Evolutionary conservation across 805 yeast genomes (phyloP), one percentile per base, ranked within the genome.

Genomic region (Kluyveromyces nonfermentans): DNA sequence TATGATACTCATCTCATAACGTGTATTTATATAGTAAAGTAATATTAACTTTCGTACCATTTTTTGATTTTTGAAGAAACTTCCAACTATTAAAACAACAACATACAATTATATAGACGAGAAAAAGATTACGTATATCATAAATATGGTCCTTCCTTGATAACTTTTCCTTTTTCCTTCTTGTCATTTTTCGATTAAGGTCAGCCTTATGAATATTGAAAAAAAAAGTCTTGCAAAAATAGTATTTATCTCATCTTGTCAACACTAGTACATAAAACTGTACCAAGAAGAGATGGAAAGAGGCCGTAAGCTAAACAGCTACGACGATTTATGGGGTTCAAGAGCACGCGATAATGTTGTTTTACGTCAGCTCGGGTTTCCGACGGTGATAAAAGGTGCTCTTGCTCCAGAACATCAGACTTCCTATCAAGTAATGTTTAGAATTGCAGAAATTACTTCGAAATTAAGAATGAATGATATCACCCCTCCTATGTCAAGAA

Each of bases 401-500:
- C 53, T 80, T 40, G 80, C 89, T 0, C 73, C 74, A 7, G 98
- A 93, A 59, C 97, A 93, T 59, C 65, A 82, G 14, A 85, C 82
- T 34, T 78, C 85, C 0, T 78, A 87, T 71, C 78, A 80, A 57
- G 71, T 78, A 25, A 69, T 77, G 50, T 76, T 79, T 49, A 69
- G 97, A 41, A 79, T 90, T 33, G 86, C 85, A 47, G 97, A 90
- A 58, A 79, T 90, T 44, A 74, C 88, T 1, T 71, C 73, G 30
- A 68, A 75, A 46, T 63, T 90, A 34, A 62, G 72, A 14, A 62
- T 73, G n/a, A 65, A 74, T 42, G 74, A 72, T 32, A 64, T 75
- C 14, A 59, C 64, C 0, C 82, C 82, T 1, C 72, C 75, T 0
- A 67, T 65, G 42, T 70, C 65, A 50, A 54, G 54, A 47, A 64